A percentile compares a stretch with the other conserved stretches of the same genome.
These are phyloP conservation scores for Fusarium pininemorale DNA, from an alignment of 2,329 filamentous ascomycete species.

Conservation along the genomic window DNA sequence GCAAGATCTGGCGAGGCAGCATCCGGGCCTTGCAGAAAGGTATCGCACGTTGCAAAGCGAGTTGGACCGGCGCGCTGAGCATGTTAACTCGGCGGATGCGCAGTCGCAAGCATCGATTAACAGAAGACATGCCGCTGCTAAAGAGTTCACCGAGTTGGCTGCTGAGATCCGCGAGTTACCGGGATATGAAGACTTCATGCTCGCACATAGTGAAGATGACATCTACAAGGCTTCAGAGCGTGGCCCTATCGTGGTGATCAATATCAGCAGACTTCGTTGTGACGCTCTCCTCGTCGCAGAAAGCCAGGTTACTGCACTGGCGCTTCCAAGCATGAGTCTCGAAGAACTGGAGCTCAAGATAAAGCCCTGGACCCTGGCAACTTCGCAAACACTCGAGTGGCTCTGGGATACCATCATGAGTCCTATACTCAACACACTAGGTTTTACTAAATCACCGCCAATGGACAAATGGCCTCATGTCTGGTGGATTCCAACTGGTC, in stretches of 20 bases:
- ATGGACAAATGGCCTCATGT: not conserved
- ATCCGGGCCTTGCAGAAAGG: not conserved
- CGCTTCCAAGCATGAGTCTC: accelerated
- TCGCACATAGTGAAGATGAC: not conserved
- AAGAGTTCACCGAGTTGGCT: not conserved
- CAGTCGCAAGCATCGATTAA: not conserved
- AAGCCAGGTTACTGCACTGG: not conserved
- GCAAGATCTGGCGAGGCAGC: not conserved
- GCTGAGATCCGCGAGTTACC: not conserved
- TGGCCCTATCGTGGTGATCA: not conserved
- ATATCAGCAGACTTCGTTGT: not conserved
- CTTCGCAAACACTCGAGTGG: not conserved
- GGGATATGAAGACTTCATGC: not conserved
- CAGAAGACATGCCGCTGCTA: not conserved
- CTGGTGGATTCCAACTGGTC: not conserved
- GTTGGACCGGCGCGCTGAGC: not conserved
- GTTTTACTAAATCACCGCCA: accelerated
- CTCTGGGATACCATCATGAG: not conserved
- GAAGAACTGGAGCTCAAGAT: not conserved
- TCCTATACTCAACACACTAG: not conserved
- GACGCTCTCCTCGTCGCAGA: not conserved
- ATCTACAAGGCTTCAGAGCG: not conserved
- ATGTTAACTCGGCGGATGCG: not conserved
- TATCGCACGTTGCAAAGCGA: not conserved
- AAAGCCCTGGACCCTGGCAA: not conserved